These are phyloP conservation scores for Ramaria rubella DNA, from an alignment of 768 basidiomycete genomes.

Conservation along the genomic window DNA sequence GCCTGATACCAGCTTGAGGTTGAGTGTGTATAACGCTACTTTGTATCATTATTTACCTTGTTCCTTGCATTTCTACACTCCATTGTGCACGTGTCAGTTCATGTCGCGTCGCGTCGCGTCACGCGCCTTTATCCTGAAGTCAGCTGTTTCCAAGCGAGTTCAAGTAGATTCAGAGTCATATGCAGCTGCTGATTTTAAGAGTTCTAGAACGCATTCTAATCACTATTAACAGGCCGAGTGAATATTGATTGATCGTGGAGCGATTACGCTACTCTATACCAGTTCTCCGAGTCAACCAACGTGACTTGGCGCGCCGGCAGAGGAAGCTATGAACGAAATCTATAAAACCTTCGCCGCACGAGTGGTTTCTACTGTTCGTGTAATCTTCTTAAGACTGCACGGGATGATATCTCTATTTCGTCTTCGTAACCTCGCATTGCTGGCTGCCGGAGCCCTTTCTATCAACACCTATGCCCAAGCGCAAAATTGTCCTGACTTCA, in stretches of 20 bases:
- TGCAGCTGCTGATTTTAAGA: not conserved
- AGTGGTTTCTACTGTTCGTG: not conserved
- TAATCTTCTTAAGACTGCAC: not conserved
- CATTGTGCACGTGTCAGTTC: not conserved
- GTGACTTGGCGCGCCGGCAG: not conserved
- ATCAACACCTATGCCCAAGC: conserved; percentile 19
- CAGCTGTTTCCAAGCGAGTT: not conserved
- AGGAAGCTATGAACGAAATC: not conserved
- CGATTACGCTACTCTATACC: too few relatives aligned
- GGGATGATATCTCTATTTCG: not conserved
- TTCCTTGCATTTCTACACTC: not conserved
- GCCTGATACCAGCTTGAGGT: not conserved
- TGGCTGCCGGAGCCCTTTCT: conserved; percentile 1
- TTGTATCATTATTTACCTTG: not conserved
- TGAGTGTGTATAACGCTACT: not conserved
- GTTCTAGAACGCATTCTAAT: not conserved
- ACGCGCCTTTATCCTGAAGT: not conserved
- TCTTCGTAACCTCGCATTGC: not conserved
- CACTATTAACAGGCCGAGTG: not conserved
- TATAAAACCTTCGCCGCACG: not conserved
- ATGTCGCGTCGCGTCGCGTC: too few relatives aligned
- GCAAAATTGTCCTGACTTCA: conserved; percentile 53
- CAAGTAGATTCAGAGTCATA: not conserved
- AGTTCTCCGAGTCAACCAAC: too few relatives aligned
- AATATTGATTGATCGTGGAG: too few relatives aligned